Base-by-base conservation (phyloP, 2,329 filamentous ascomycete species). In the Esteya vermicola region DNA sequence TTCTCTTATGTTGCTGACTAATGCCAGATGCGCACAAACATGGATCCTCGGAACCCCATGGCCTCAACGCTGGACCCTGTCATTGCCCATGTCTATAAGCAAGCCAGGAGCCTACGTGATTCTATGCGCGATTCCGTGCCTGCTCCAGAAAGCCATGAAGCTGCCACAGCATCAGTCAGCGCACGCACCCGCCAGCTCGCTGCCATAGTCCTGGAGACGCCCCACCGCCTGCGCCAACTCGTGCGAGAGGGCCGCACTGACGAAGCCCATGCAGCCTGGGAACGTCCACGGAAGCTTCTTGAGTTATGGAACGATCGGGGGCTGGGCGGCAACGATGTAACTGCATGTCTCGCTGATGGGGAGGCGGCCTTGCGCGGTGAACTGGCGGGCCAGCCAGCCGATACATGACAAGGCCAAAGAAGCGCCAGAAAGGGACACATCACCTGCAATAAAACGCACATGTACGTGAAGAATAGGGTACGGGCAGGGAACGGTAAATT, bases 1-100 rank as follows among this genome's bases (percentile, higher is more conserved):
- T 16, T 19, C 6, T n/a, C 21, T 14, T 19, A 7, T 14, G 4
- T 12, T 10, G 8, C 35, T 46, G 36, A 45, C 46, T 27, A 16
- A 5, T 25, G 9, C 13, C 45, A 77, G 66, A 88, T 91, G 83
- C 70, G 83, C 43, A 70, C 74, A 25, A 85, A 78, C 47, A 88
- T 89, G 81, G 82, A 86, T 51, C 81, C 81, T 4, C 56, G 86
- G 35, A 81, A 80, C 44, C 80, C 81, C 2, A 77, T 81, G 57
- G 81, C 78, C 3, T 77, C 75, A 34, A 85, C 78, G 0, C 67
- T 88, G 25, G 75, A 81, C 47, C 76, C 78, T 3, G 81, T 81
- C 28, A 81, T 89, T 37, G 71, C 73, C 3, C 78, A 83, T 46
- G 85, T 89, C 48, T 84, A 83, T 50, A 68, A 68, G 26, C 67